Conservation (phyloP, 495 filamentous ascomycete species). For the Xylaria acuta region DNA sequence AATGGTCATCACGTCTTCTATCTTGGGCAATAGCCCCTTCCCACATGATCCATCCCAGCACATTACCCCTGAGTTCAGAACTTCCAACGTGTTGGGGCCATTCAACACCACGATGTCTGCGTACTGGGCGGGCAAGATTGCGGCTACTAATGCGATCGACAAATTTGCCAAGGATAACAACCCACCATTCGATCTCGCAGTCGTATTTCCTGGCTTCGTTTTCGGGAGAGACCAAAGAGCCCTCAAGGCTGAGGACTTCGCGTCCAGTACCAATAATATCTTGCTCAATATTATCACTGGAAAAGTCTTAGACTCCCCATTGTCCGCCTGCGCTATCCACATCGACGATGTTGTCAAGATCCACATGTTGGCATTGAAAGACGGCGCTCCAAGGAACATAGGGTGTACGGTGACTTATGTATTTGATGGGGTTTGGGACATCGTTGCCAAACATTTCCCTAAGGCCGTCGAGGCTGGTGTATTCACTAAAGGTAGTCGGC, state of each 20-base stretch:
- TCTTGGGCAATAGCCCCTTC: conserved; percentile 27
- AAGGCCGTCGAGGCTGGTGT: conserved; percentile 33
- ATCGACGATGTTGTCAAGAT: conserved; percentile 48
- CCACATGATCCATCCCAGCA: neutral
- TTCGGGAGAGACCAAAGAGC: conserved; percentile 4
- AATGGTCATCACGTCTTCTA: conserved; percentile 45
- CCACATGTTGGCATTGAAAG: conserved; percentile 42
- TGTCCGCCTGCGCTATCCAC: conserved; percentile 39
- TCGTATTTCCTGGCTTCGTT: conserved; percentile 16
- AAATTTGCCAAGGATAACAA: neutral
- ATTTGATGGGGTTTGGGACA: conserved; percentile 15
- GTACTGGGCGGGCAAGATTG: conserved; percentile 9
- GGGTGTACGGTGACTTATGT: neutral
- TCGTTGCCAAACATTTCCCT: conserved; percentile 30
- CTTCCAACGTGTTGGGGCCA: neutral
- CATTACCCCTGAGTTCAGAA: neutral
- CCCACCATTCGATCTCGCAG: neutral
- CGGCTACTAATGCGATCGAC: conserved; percentile 13
- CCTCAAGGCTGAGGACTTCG: neutral
- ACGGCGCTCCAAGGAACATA: conserved; percentile 22
- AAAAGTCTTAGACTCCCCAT: neutral
- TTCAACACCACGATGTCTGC: conserved; percentile 10
- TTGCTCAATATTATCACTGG: neutral
- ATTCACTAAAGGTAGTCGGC: conserved; percentile 29
- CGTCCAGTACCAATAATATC: neutral